Evolutionary conservation across 73 alveolate genomes (phyloP).

Genomic region (Paramecium biaurelia): DNA sequence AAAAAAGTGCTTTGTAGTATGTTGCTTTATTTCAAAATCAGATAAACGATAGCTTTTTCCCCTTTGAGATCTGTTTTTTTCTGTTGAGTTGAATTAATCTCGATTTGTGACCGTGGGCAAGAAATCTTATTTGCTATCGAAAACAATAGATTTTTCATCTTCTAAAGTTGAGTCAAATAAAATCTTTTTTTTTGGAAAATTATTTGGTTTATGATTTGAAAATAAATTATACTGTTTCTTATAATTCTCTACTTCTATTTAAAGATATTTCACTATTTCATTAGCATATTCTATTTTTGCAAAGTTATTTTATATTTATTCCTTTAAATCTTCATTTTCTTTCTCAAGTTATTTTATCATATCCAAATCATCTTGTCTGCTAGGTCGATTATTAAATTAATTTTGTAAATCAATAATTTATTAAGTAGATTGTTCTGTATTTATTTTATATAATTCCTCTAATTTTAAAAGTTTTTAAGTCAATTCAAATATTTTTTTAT

Average conservation of each 20-base stretch:
- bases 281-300: slow-evolving; percentile 31
- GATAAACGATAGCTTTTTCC: background rate
- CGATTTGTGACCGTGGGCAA: background rate
- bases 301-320: background rate
- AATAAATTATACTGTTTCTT: slow-evolving; percentile 11
- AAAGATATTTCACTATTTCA: slow-evolving; percentile 13
- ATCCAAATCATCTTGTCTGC: background rate
- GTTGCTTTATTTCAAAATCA: slow-evolving; percentile 11
- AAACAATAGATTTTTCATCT: background rate
- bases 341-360: background rate
- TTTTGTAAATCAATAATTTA: background rate
- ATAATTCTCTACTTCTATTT: slow-evolving; percentile 10
- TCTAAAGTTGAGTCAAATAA: background rate
- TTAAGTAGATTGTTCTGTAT: background rate
- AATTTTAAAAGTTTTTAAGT: background rate
- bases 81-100: background rate
- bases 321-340: background rate
- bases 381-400: background rate
- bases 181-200: background rate
- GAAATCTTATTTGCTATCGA: background rate
- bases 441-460: background rate
- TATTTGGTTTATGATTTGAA: background rate
- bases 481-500: background rate
- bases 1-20: background rate
- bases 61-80: background rate